Evolutionary conservation across 371 early-diverging fungal species (phyloP), one percentile per base, ranked within the genome.

Genomic region (Parasitella parasitica): DNA sequence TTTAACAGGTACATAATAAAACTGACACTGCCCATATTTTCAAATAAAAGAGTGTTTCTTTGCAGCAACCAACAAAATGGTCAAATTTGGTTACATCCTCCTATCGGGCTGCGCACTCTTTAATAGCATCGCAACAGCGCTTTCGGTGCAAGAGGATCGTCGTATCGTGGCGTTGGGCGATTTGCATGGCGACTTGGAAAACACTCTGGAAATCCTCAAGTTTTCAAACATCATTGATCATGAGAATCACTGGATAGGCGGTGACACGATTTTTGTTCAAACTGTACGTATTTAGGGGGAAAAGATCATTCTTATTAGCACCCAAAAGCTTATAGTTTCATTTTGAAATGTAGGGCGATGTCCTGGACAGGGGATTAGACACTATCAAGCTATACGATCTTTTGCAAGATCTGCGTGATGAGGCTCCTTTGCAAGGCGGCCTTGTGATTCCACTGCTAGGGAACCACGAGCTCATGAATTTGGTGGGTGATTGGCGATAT

Each of bases 381-480:
- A 91, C 92, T 0, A 88, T 90, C 27, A 69, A 66, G 16, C 67
- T 91, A 4, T 91, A 91, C 69, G 66, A 78, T 15, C 64, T 91
- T 36, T 58, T 91, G 5, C 73, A 81, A 35, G 72, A 74, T n/a
- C 64, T 92, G 24, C 72, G 78, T 39, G 62, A 71, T 4, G 89
- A 92, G 56, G 91, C 92, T 4, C 59, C 59, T 5, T 59, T 55
- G 13, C 76, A 70, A 1, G 90, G 91, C 18, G 89, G 89, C 4
- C 64, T 75, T 22, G 88, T 88, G 1, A 77, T 89, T 30, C 71
- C 76, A 7, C 28, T 85, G n/a, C 59, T 86, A 12, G 85, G 86
- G 12, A 91, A 89, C 66, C 91, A 89, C 57, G 91, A 91, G 72
- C 75, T 91, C 15, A 91, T 91, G 91, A 93, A 93, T 63, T 64